A percentile compares a stretch with the other conserved stretches of the same genome.
Evolutionary conservation across 1,284 basidiomycete genomes (phyloP).

Genomic region (Moesziomyces sp.): DNA sequence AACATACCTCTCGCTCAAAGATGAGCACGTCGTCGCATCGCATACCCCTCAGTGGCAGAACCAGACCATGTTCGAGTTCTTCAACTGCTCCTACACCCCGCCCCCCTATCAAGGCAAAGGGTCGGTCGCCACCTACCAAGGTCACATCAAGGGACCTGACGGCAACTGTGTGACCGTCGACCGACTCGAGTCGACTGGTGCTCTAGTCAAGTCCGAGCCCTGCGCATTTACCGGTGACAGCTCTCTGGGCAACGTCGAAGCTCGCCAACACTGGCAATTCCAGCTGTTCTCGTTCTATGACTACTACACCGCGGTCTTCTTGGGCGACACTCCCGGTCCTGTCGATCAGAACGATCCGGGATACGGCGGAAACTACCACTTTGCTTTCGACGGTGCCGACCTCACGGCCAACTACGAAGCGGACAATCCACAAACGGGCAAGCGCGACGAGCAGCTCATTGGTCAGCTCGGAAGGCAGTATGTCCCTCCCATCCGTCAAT

Average conservation of each 20-base stretch:
- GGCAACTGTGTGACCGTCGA: slow-evolving; percentile 11
- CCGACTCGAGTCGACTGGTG: neutral
- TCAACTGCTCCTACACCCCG: slow-evolving; percentile 8
- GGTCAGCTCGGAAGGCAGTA: slow-evolving; percentile 11
- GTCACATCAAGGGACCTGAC: slow-evolving; percentile 10
- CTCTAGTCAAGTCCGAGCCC: neutral
- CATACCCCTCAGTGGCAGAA: neutral
- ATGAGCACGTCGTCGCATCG: neutral
- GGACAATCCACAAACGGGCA: slow-evolving; percentile 1
- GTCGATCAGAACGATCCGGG: neutral
- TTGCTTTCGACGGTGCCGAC: slow-evolving; percentile 2
- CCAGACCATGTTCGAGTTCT: slow-evolving; percentile 14
- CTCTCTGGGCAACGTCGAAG: slow-evolving; percentile 8
- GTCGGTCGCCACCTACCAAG: slow-evolving; percentile 10
- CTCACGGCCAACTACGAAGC: slow-evolving; percentile 1
- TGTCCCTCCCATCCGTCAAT: neutral
- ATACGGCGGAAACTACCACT: slow-evolving; percentile 3
- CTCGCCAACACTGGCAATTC: slow-evolving; percentile 18
- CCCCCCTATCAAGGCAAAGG: neutral
- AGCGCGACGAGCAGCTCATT: slow-evolving; percentile 4
- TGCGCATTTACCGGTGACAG: slow-evolving; percentile 5
- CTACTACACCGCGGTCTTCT: slow-evolving; percentile 12
- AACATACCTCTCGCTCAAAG: slow-evolving; percentile 1
- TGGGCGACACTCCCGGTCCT: slow-evolving; percentile 6
- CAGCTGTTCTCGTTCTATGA: slow-evolving; percentile 1